Evolutionary conservation across 768 basidiomycete species (phyloP).

Genomic region (Amanita pallidorosea): DNA sequence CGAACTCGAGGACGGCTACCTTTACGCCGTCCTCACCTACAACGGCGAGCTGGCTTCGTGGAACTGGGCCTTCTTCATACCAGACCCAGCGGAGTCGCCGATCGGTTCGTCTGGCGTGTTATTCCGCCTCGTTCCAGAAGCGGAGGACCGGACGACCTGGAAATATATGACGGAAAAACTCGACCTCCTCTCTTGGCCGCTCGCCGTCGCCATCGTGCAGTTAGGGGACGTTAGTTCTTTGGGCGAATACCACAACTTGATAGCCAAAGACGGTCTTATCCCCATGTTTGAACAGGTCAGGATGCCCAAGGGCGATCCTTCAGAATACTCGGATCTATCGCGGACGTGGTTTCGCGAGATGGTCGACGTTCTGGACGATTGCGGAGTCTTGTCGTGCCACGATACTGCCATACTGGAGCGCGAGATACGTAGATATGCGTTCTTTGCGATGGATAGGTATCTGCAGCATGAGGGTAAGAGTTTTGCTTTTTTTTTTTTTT

Average conservation of each 20-base stretch:
- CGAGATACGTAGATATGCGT: slow-evolving; percentile 34
- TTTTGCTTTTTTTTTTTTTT: not conserved
- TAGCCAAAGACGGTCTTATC: slow-evolving; percentile 28
- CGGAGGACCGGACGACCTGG: slow-evolving; percentile 23
- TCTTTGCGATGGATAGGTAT: slow-evolving; percentile 39
- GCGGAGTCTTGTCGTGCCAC: slow-evolving; percentile 35
- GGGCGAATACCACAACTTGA: slow-evolving; percentile 31
- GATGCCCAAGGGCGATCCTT: slow-evolving; percentile 22
- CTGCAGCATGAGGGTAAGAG: slow-evolving; percentile 29
- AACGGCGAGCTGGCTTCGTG: slow-evolving; percentile 35
- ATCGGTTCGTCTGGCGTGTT: slow-evolving; percentile 33
- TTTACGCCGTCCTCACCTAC: slow-evolving; percentile 36
- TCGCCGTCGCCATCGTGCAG: slow-evolving; percentile 32
- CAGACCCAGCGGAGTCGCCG: slow-evolving; percentile 25
- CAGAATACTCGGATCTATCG: slow-evolving; percentile 26
- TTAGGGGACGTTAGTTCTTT: slow-evolving; percentile 31
- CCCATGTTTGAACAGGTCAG: slow-evolving; percentile 34
- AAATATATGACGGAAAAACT: slow-evolving; percentile 25
- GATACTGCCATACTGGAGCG: slow-evolving; percentile 38
- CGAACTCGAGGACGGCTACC: slow-evolving; percentile 27
- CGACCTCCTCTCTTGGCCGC: slow-evolving; percentile 28
- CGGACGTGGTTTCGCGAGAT: slow-evolving; percentile 39
- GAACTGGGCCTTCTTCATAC: slow-evolving; percentile 41
- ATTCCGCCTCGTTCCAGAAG: slow-evolving; percentile 28
- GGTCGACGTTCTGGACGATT: slow-evolving; percentile 35